Base-by-base conservation (phyloP, 2,329 filamentous ascomycete genomes). In the Trichoderma lentiforme region DNA sequence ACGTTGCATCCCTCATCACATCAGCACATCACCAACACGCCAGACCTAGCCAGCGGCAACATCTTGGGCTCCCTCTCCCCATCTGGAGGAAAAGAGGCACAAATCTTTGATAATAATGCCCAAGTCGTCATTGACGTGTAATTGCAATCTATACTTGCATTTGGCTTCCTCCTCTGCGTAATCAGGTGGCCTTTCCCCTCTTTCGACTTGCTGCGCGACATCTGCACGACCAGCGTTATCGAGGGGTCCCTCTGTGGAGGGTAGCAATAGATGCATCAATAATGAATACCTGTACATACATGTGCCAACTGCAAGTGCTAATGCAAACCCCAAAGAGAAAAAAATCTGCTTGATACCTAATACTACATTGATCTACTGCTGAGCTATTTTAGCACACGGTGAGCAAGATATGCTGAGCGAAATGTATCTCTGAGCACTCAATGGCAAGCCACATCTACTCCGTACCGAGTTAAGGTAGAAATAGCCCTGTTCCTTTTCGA, bases 201-300 rank as follows among this genome's bases (percentile, higher is more conserved):
- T 66, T 71, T 68, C 26, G 21, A 47, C 57, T 43, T 60, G 30
- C 56, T 60, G 56, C 66, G 57, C 56, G 66, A 69, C 66, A 69
- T 69, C 56, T 69, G 66, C 66, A 69, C 28, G 66, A 47, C 26
- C 66, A 18, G 65, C 65, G 56, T 47, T 61, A 69, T 61, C 66
- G 24, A 34, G n/a, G 51, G 34, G n/a, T 9, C 2, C 47, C n/a
- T 60, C 26, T 32, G 36, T n/a, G 34, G 64, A 36, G 51, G 51
- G 32, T 57, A 28, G 32, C 28, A n/a, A 18, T 12, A 58, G 32
- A 58, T 58, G 51, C 53, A 67, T n/a, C 39, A 43, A 43, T 15
- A 64, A 36, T 9, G 28, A 21, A 60, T 9, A 6, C 24, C 12
- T 21, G 30, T 26, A 24, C 30, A 62, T 15, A 26, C 14, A 8